Percentiles rank a stretch among this genome's conserved stretches.
Conservation (phyloP, 179 eudicot species). For the Corrigiola litoralis region DNA sequence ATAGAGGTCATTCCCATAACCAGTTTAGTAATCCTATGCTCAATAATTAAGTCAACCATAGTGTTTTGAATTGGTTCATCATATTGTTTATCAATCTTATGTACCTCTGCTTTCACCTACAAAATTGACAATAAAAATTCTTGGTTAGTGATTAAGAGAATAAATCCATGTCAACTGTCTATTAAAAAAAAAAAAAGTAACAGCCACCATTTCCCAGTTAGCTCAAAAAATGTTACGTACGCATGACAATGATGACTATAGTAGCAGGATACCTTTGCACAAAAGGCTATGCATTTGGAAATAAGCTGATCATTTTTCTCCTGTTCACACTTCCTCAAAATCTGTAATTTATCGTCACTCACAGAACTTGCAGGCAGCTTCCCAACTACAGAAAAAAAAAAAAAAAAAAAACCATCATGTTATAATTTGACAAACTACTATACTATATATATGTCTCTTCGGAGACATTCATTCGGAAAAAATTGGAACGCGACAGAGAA, state of each 20-base stretch:
- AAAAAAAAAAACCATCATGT: not conserved
- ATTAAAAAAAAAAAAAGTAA: not conserved
- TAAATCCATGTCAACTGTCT: not conserved
- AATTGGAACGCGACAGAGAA: no score
- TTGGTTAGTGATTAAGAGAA: no score
- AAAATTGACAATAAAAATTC: not conserved
- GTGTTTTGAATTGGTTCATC: slow-evolving; percentile 58
- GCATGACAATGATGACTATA: not conserved
- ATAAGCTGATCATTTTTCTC: slow-evolving; percentile 48
- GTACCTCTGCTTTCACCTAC: slow-evolving; percentile 58
- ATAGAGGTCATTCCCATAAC: slow-evolving; percentile 57
- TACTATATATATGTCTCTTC: no score
- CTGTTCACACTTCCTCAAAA: slow-evolving; percentile 46
- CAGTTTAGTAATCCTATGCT: slow-evolving; percentile 46
- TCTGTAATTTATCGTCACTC: slow-evolving; percentile 52
- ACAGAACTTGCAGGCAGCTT: slow-evolving; percentile 63
- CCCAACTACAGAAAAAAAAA: slow-evolving; percentile 44
- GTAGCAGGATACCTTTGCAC: slow-evolving; percentile 53
- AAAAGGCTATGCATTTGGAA: slow-evolving; percentile 45
- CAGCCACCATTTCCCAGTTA: no score
- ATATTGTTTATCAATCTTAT: slow-evolving; percentile 36
- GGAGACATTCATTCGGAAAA: no score
- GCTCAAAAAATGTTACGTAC: no score
- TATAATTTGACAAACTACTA: not conserved
- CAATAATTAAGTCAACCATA: slow-evolving; percentile 45